Percentiles rank a stretch among this genome's conserved stretches.
Conservation (phyloP, 2,329 filamentous ascomycete genomes). For the Colletotrichum scovillei region DNA sequence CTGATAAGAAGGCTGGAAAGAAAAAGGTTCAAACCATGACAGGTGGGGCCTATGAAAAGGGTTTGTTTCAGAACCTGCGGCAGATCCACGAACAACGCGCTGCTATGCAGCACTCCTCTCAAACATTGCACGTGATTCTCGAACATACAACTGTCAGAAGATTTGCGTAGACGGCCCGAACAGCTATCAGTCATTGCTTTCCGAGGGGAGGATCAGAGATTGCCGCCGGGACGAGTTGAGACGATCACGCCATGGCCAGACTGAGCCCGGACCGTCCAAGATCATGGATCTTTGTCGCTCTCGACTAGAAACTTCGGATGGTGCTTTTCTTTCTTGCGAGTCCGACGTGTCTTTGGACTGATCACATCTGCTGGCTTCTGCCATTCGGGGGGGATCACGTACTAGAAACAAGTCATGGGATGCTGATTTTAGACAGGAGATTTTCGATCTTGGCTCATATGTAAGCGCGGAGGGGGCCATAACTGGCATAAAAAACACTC, state of each 20-base stretch:
- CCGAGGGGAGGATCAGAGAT: slow-evolving; percentile 8
- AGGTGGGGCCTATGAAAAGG: slow-evolving; percentile 20
- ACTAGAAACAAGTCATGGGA: background rate
- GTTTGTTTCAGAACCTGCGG: slow-evolving; percentile 32
- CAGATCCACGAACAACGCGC: slow-evolving; percentile 17
- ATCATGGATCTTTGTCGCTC: background rate
- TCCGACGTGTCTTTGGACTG: background rate
- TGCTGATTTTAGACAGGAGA: background rate
- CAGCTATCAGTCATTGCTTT: background rate
- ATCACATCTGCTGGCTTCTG: background rate
- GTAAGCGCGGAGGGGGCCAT: background rate
- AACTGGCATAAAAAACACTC: background rate
- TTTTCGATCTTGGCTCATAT: background rate
- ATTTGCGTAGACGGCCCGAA: background rate
- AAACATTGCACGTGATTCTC: background rate
- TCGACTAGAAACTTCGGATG: slow-evolving; percentile 5
- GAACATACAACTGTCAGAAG: background rate
- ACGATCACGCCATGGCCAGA: slow-evolving; percentile 25
- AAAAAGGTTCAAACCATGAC: slow-evolving; percentile 27
- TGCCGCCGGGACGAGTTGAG: slow-evolving; percentile 7
- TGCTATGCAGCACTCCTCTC: background rate
- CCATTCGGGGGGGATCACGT: background rate
- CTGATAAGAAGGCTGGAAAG: slow-evolving; percentile 6
- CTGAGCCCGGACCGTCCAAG: background rate
- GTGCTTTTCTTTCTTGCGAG: background rate